These are phyloP conservation scores for Wakefieldia striispora DNA, from an alignment of 768 basidiomycete genomes.

Conservation along the genomic window DNA sequence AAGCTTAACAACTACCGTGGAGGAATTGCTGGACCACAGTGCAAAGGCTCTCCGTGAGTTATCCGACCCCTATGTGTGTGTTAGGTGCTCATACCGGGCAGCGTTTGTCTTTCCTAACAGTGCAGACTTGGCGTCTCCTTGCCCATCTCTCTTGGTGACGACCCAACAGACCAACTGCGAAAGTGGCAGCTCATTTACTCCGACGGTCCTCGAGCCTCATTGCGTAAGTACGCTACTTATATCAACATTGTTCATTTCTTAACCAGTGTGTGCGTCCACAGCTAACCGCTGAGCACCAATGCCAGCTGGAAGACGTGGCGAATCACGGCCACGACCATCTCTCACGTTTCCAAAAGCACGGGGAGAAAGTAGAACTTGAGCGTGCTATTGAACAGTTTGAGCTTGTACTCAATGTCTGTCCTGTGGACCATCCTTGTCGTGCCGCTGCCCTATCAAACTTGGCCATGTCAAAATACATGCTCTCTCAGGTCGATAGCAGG, in stretches of 20 bases:
- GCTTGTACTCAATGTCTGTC: conserved; percentile 1
- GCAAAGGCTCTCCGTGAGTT: neutral
- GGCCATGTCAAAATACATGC: neutral
- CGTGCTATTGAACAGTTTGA: neutral
- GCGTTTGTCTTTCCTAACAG: neutral
- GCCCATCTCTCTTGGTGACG: neutral
- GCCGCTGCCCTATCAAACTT: conserved; percentile 3
- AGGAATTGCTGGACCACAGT: neutral
- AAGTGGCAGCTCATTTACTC: neutral
- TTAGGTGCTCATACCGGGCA: neutral
- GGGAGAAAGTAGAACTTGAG: neutral
- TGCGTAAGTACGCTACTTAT: neutral
- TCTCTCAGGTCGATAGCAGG: neutral
- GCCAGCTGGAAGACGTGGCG: neutral
- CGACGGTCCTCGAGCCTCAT: neutral
- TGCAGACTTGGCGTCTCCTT: neutral
- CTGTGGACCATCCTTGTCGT: conserved; percentile 5
- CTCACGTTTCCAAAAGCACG: neutral
- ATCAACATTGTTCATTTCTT: neutral
- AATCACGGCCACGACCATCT: neutral
- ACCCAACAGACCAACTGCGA: neutral
- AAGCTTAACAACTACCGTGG: neutral
- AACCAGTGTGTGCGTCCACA: neutral
- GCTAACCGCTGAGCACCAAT: neutral
- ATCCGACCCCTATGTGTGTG: neutral